Conservation (phyloP, 139 green algal genomes). For the Chlorokybus atmophyticus region DNA sequence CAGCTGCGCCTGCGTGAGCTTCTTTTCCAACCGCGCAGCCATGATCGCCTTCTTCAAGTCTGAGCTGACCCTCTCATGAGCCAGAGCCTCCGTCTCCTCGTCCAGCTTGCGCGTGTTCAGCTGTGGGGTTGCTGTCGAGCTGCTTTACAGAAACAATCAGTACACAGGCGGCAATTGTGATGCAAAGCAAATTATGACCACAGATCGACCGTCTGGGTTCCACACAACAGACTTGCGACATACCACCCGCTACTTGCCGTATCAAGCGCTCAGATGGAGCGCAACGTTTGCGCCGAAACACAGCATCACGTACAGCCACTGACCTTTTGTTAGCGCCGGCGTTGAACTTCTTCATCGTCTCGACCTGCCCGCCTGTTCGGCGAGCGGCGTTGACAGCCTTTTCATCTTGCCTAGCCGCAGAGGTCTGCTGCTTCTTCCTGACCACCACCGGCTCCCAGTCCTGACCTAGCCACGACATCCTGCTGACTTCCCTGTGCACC, state of each 20-base stretch:
- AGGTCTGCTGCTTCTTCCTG: constrained; percentile 25
- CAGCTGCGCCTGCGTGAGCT: constrained; percentile 90
- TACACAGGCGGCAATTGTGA: background rate
- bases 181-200: too few relatives aligned
- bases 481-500: too few relatives aligned
- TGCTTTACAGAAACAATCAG: too few relatives aligned
- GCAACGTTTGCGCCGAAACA: background rate
- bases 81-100: constrained; percentile 34
- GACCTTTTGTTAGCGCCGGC: constrained; percentile 24
- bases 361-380: constrained; percentile 20
- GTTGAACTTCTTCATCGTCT: constrained; percentile 36
- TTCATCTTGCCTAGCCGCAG: constrained; percentile 22
- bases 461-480: too few relatives aligned
- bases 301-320: too few relatives aligned
- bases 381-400: constrained; percentile 30
- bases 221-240: too few relatives aligned
- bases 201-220: too few relatives aligned
- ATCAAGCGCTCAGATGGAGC: too few relatives aligned
- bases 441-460: constrained; percentile 36
- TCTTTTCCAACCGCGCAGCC: constrained; percentile 79
- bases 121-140: background rate
- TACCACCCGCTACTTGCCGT: too few relatives aligned
- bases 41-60: constrained; percentile 91
- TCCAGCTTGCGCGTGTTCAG: constrained; percentile 32
- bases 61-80: constrained; percentile 48